Evolutionary conservation across 495 filamentous ascomycete species (phyloP), one percentile per base, ranked within the genome.

Genomic region (Talaromyces stipitatus): DNA sequence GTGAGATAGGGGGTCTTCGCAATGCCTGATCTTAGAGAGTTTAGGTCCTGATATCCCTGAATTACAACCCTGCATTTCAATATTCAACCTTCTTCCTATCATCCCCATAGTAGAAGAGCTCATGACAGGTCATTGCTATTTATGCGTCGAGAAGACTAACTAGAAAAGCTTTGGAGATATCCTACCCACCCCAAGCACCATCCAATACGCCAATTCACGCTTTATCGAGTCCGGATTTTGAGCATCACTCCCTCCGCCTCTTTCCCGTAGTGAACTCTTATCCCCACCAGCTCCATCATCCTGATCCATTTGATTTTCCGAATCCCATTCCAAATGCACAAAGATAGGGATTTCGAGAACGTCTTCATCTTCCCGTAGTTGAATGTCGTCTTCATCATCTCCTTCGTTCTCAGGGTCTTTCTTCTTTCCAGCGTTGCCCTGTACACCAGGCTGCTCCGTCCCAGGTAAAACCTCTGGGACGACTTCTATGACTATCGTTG

Each of bases 331-430:
- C 60, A 96, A 78, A 43, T 90, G 80, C 63, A 97, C 90, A 71
- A 92, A 92, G 54, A 98, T 82, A 32, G 94, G 92, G 61, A 97
- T 92, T 77, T 98, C 94, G 30, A 97, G 72, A n/a, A 96, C 79
- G 65, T 95, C 89, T 61, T 94, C 91, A 62, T 92, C 88, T 54
- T 89, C 85, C 57, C 75, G 80, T 30, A 85, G 59, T 56, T 52
- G 53, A 0, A 10, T 62, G 55, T 64, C 68, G 26, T 53, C 60
- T 22, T 69, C 61, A 20, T 66, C 66, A 33, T 65, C 58, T n/a
- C 59, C 56, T 47, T 61, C 61, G 2, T 51, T 47, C 7, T 60
- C 57, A 32, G 24, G 12, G 23, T 52, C 41, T 12, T 29, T 41
- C 32, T 32, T 29, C 18, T 12, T 59, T 7, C n/a, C 26, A 54